Evolutionary conservation across 495 filamentous ascomycete species (phyloP), one percentile per base, ranked within the genome.

Genomic region (Hypoxylon lienhwacheense): DNA sequence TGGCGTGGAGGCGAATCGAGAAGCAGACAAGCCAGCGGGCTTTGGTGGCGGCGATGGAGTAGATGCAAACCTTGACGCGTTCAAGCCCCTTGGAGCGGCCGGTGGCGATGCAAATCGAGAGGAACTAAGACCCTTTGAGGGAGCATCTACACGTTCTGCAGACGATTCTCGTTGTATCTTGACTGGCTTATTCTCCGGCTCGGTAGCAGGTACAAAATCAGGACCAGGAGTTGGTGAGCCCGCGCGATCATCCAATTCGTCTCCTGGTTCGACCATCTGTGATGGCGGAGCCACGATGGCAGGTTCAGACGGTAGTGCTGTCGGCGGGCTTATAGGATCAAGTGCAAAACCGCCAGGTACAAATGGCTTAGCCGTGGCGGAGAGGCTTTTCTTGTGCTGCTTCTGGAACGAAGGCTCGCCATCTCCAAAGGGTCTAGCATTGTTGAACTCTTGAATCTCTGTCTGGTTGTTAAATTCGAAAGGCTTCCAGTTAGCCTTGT

Each of bases 361-460:
- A 61, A 90, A 91, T 3, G 84, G 75, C 63, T 78, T 82, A 1
- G 87, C 86, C 1, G 81, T 77, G 22, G 87, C 82, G 26, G 86
- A 89, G 17, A 91, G 75, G 5, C 81, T 82, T 22, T 77, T 81
- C 26, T 74, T 78, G 51, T 77, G 76, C 42, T 76, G 73, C 36
- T 77, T 66, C 46, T 61, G 59, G 46, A 70, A 73, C 17, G 26
- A 45, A 16, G 66, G 62, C 1, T 63, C 34, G 4, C 67, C 69
- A 8, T 70, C 66, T 12, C 68, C 69, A 47, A 75, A 70, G 0
- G 73, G 70, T 34, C 64, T 56, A 2, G 73, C 70, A 14, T 72
- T 71, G 31, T 69, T 72, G 62, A 75, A 74, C n/a, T 68, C 53
- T 6, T 67, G 63, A 32, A 73, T 60, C 4, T 75, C 75, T 0